Conservation (phyloP, 345 rosid genomes). For the Salix suchowensis region DNA sequence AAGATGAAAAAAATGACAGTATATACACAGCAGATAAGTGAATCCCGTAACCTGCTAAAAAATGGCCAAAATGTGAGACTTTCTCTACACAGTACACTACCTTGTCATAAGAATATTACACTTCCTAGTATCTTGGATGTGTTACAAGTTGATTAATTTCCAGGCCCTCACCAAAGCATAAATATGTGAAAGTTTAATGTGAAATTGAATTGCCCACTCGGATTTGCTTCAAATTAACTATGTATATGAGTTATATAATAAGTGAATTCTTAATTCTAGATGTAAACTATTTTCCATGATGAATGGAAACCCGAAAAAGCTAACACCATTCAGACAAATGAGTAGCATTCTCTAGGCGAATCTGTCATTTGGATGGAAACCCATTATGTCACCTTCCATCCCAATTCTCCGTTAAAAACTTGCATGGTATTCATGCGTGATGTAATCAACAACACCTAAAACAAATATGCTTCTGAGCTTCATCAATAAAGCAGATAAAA, state of each 20-base stretch:
- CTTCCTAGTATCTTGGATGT: neutral
- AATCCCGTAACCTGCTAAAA: slow-evolving; percentile 79
- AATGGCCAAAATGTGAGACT: slow-evolving; percentile 24
- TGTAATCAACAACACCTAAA: neutral
- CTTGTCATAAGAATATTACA: neutral
- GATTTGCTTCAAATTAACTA: neutral
- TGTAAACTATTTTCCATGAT: neutral
- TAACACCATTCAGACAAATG: neutral
- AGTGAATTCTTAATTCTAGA: neutral
- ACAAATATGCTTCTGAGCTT: neutral
- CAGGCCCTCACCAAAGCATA: neutral
- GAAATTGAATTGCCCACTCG: neutral
- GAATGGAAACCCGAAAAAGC: neutral
- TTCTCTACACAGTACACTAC: slow-evolving; percentile 1
- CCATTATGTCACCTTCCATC: no score
- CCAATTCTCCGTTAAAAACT: no score
- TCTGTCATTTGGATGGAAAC: no score
- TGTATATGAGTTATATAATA: neutral
- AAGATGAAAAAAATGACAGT: slow-evolving; percentile 63
- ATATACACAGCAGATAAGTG: slow-evolving; percentile 81
- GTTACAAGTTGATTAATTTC: neutral
- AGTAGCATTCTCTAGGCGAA: neutral
- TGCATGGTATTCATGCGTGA: no score
- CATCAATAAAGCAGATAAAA: neutral
- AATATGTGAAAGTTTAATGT: neutral